A percentile compares a stretch with the other conserved stretches of the same genome.
phyloP scores from a whole-genome alignment of 345 rosid genomes.

The Arabis hirsuta region DNA sequence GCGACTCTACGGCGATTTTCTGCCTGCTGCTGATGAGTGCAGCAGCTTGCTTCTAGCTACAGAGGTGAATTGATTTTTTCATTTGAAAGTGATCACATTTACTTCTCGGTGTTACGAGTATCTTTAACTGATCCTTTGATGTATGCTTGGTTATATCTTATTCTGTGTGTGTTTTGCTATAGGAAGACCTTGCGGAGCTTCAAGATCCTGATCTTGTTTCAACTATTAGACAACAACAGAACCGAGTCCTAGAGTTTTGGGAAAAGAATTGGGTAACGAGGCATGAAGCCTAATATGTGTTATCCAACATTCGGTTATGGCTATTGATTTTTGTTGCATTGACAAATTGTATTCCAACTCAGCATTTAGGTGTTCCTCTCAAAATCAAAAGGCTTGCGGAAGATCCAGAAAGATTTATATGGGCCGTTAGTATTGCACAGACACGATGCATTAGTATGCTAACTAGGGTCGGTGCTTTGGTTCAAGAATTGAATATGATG shows the following conservation, averaged over 20 bases:
- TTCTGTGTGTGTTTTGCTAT: slow-evolving; percentile 29
- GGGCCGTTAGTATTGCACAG: slow-evolving; percentile 92
- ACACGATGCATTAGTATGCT: slow-evolving; percentile 81
- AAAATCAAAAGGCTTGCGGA: slow-evolving; percentile 88
- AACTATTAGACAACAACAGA: slow-evolving; percentile 73
- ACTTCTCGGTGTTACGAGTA: not conserved
- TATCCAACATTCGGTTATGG: not conserved
- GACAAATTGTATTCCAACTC: slow-evolving; percentile 32
- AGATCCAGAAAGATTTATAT: slow-evolving; percentile 77
- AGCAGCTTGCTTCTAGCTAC: slow-evolving; percentile 92
- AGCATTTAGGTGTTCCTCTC: slow-evolving; percentile 86
- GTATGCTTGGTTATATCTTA: slow-evolving; percentile 20
- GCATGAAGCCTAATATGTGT: slow-evolving; percentile 10
- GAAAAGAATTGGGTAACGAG: slow-evolving; percentile 83
- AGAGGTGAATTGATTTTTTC: slow-evolving; percentile 56
- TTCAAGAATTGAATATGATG: slow-evolving; percentile 88
- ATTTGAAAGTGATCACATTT: not conserved
- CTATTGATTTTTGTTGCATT: slow-evolving; percentile 5
- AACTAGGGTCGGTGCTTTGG: slow-evolving; percentile 79
- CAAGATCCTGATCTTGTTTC: slow-evolving; percentile 84
- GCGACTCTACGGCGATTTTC: slow-evolving; percentile 88
- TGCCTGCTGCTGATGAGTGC: slow-evolving; percentile 84
- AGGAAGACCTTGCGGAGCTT: slow-evolving; percentile 85
- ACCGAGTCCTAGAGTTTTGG: slow-evolving; percentile 78
- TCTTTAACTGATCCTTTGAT: not conserved